These are phyloP conservation scores for Ustilago loliicola DNA, from an alignment of 1,284 basidiomycete species.

Conservation along the genomic window DNA sequence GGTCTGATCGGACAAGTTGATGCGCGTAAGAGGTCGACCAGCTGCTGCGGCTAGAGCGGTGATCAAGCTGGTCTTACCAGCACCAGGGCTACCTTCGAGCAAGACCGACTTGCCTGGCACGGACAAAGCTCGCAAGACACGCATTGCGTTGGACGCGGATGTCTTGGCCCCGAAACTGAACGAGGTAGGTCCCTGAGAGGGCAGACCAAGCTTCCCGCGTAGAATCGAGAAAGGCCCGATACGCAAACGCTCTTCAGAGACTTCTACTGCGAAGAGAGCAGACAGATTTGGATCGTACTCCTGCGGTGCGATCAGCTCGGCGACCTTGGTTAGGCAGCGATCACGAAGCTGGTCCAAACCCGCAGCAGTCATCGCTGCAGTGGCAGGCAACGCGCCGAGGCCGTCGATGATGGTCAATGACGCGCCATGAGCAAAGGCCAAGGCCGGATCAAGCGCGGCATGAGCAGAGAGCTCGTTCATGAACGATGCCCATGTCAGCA, in stretches of 20 bases:
- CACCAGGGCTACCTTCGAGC: slow-evolving; percentile 96
- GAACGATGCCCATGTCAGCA: slow-evolving; percentile 93
- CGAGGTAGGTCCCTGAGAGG: slow-evolving; percentile 17
- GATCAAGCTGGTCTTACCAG: slow-evolving; percentile 97
- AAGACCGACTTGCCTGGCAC: slow-evolving; percentile 87
- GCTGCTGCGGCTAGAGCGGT: slow-evolving; percentile 85
- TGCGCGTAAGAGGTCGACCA: slow-evolving; percentile 87
- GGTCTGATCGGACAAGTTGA: slow-evolving; percentile 98
- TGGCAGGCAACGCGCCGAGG: slow-evolving; percentile 68
- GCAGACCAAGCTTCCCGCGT: slow-evolving; percentile 74
- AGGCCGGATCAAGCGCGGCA: slow-evolving; percentile 38
- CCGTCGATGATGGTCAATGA: slow-evolving; percentile 71
- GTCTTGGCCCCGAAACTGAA: slow-evolving; percentile 93
- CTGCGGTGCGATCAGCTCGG: slow-evolving; percentile 71
- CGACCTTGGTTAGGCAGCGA: slow-evolving; percentile 49
- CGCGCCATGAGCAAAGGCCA: slow-evolving; percentile 71
- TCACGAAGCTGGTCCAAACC: slow-evolving; percentile 81
- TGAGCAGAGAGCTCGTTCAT: slow-evolving; percentile 77
- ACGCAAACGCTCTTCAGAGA: slow-evolving; percentile 72
- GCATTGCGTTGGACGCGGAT: slow-evolving; percentile 87
- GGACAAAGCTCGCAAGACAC: slow-evolving; percentile 90
- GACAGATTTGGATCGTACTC: slow-evolving; percentile 37
- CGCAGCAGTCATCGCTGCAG: slow-evolving; percentile 71
- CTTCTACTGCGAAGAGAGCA: slow-evolving; percentile 72
- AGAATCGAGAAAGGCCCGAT: slow-evolving; percentile 83